Evolutionary conservation across 768 basidiomycete species (phyloP), one percentile per base, ranked within the genome.

Genomic region (Amanita molliuscula): DNA sequence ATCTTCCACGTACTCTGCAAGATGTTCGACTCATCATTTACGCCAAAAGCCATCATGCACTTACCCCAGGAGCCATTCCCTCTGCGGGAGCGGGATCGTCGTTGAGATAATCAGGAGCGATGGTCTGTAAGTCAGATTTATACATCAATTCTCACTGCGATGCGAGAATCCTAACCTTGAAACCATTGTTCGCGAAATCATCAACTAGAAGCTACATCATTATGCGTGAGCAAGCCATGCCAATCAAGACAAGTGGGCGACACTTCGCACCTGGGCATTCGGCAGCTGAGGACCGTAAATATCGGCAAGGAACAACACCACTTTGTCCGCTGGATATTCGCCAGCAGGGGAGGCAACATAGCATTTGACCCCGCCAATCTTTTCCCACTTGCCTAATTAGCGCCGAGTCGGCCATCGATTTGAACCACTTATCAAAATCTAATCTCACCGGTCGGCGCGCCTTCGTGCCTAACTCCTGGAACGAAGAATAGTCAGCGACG

Each of bases 241-340:
- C 35, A 20, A 21, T 37, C 20, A 10, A 18, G 45, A 16, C 40
- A 13, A 10, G 25, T 3, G n/a, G 6, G 15, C 7, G 33, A 25
- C 16, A 5, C 69, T 36, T n/a, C n/a, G n/a, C n/a, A 76, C 78
- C 62, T 68, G 61, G 33, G 61, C 48, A 56, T 82, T 81, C 58
- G 25, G 18, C 16, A 79, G 62, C 25, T 72, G 64, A 18, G 71
- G 57, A 4, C 79, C 81, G 51, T 76, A 80, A 42, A 71, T 63
- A 53, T 80, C 82, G 2, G 76, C 48, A 18, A 82, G 59, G 66
- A 67, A 76, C 25, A 84, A 68, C 46, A 83, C 50, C 23, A 71
- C 77, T 60, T 80, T 82, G 55, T 75, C 70, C 62, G 77, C 75
- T 48, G 72, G 62, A 52, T 76, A 79, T 33, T 74, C 73, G 1